phyloP scores from a whole-genome alignment of 352 stramenopile genomes.

The Phytopythium helicoides region DNA sequence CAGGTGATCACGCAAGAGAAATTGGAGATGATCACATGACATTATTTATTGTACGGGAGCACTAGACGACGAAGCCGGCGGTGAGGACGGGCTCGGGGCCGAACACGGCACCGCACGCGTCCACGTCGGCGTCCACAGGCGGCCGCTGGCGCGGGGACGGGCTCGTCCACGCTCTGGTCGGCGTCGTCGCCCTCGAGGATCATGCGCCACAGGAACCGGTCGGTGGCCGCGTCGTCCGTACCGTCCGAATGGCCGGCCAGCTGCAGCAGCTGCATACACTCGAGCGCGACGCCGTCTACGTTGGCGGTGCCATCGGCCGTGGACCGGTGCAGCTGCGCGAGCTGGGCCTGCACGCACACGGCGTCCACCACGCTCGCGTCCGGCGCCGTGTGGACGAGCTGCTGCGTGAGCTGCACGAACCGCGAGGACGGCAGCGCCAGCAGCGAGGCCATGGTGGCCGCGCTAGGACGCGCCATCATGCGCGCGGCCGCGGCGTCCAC shows the following conservation, averaged over 20 bases:
- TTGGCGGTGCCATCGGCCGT: conserved; percentile 8
- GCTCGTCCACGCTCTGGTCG: background rate
- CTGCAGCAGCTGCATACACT: conserved; percentile 30
- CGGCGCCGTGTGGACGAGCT: conserved; percentile 18
- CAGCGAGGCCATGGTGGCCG: conserved; percentile 23
- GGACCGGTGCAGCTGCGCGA: conserved; percentile 37
- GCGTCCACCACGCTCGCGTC: conserved; percentile 15
- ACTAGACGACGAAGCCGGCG: conserved; percentile 4
- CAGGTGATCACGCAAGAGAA: no score
- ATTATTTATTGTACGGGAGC: background rate
- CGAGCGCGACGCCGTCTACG: conserved; percentile 15
- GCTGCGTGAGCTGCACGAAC: conserved; percentile 40
- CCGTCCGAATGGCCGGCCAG: background rate
- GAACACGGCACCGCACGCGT: background rate
- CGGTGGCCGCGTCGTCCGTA: background rate
- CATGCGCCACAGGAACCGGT: background rate
- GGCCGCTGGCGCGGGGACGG: background rate
- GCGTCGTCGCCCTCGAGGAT: background rate
- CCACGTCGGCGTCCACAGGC: background rate
- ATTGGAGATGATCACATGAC: no score
- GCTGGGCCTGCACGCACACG: conserved; percentile 36
- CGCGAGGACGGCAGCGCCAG: conserved; percentile 31
- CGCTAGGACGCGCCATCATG: conserved; percentile 6
- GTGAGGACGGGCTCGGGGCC: background rate
- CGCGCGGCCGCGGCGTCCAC: conserved; percentile 19